Conservation (phyloP, 129 eudicot genomes). For the Deinandra increscens region DNA sequence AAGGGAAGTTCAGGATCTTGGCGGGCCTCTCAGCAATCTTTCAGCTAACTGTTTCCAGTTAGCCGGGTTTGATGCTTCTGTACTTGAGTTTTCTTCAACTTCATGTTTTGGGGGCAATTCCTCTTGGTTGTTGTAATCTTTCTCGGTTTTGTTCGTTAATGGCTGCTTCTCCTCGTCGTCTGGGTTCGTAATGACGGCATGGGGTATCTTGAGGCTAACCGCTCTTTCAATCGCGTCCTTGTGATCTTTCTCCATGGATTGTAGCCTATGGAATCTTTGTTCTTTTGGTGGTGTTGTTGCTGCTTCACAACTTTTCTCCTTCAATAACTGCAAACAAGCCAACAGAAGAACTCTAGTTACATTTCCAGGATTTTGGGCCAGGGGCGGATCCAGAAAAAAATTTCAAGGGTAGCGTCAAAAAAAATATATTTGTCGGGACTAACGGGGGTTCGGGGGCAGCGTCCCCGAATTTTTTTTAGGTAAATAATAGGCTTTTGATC, state of each 20-base stretch:
- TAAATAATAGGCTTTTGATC: no score
- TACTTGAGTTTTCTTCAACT: neutral
- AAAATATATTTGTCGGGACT: no score
- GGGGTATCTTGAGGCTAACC: slow-evolving; percentile 69
- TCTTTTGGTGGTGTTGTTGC: slow-evolving; percentile 54
- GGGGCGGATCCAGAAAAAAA: no score
- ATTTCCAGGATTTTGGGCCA: neutral
- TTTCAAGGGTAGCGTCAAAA: no score
- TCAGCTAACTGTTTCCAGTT: slow-evolving; percentile 63
- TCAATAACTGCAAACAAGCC: slow-evolving; percentile 37
- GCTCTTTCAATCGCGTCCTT: slow-evolving; percentile 77
- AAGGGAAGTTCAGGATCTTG: neutral
- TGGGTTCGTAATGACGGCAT: slow-evolving; percentile 34
- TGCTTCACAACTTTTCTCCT: slow-evolving; percentile 48
- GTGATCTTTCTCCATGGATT: slow-evolving; percentile 65
- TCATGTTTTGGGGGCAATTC: slow-evolving; percentile 16
- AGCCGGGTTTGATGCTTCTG: slow-evolving; percentile 17
- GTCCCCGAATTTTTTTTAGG: no score
- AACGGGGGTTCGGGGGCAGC: no score
- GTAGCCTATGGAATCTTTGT: slow-evolving; percentile 53
- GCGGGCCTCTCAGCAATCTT: slow-evolving; percentile 45
- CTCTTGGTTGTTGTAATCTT: slow-evolving; percentile 23
- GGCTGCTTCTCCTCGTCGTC: slow-evolving; percentile 36
- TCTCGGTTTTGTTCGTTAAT: slow-evolving; percentile 13
- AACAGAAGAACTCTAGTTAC: neutral